phyloP scores from a whole-genome alignment of 176 grass and related monocot genomes.

The Alloteropsis semialata region DNA sequence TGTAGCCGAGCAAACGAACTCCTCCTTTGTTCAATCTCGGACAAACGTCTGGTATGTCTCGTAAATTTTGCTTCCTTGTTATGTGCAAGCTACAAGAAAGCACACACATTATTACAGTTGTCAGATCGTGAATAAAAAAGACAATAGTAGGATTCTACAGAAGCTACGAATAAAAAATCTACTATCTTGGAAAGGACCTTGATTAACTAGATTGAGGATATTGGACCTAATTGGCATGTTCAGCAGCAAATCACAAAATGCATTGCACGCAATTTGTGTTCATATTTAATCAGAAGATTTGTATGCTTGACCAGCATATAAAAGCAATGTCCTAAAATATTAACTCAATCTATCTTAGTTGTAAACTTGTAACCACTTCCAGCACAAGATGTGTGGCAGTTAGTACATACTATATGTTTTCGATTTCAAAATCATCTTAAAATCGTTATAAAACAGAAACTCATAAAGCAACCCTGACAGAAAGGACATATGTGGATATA shows the following conservation, averaged over 20 bases:
- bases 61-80: slow-evolving; percentile 52
- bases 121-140: not conserved
- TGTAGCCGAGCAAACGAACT: slow-evolving; percentile 57
- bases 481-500: not conserved
- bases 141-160: not conserved
- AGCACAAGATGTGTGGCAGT: not conserved
- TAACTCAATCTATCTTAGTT: not conserved
- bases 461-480: not conserved
- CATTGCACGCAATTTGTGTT: not conserved
- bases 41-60: slow-evolving; percentile 72
- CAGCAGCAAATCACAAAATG: not conserved
- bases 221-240: not conserved
- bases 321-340: not conserved
- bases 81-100: slow-evolving; percentile 61
- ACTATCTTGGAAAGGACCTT: not conserved
- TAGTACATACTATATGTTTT: not conserved
- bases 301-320: not conserved
- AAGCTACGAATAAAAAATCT: not conserved
- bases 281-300: not conserved
- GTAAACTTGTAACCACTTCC: not conserved
- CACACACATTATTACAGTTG: not conserved
- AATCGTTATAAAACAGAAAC: not conserved
- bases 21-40: slow-evolving; percentile 62
- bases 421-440: not conserved
- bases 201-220: not conserved